Base-by-base conservation (phyloP, 305 asterid genomes). In the Fraxinus sp. region DNA sequence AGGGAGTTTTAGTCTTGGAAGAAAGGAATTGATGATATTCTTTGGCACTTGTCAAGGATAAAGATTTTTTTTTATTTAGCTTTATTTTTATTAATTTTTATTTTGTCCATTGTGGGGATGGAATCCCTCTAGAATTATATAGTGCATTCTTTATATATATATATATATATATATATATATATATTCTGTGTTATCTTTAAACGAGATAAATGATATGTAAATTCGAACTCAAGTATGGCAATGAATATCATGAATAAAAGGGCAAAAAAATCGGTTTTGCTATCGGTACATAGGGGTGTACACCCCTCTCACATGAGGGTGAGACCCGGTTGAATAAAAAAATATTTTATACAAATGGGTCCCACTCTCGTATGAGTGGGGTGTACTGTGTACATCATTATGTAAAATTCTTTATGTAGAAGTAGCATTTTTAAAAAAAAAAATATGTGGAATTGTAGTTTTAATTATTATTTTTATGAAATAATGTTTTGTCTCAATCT, bases 1-100 rank as follows among this genome's bases (percentile, higher is more conserved):
- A 37, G 78, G 84, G 88, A 88, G 85, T 90, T 90, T 78, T 4
- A 85, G 85, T 86, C 87, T 85, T 85, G 37, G 59, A 88, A 87
- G 90, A 80, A 89, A 89, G 5, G 73, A 82, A 46, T 84, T 72
- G 57, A 49, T 84, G 33, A 8, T 78, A 7, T 35, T 84, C 75
- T 55, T 75, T 77, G 83, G 72, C 80, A 88, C 80, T 84, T 79
- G 88, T 79, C 84, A 84, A 68, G 55, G 46, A 37, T 52, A 55
- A 77, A 64, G 13, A 64, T n/a, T 24, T 64, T 24, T 62, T 0
- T 64, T 62, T 22, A 18, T 7, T 62, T 7, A 2, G 7, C 18
- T 78, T 57, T 28, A 33, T 0, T 13, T 18, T 9, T 9, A 35
- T 55, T n/a, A 7, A 30, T 39, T 68, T 68, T 82, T 83, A 30